phyloP scores from a whole-genome alignment of 495 filamentous ascomycete species.

The Staphylotrichum tortipilum region DNA sequence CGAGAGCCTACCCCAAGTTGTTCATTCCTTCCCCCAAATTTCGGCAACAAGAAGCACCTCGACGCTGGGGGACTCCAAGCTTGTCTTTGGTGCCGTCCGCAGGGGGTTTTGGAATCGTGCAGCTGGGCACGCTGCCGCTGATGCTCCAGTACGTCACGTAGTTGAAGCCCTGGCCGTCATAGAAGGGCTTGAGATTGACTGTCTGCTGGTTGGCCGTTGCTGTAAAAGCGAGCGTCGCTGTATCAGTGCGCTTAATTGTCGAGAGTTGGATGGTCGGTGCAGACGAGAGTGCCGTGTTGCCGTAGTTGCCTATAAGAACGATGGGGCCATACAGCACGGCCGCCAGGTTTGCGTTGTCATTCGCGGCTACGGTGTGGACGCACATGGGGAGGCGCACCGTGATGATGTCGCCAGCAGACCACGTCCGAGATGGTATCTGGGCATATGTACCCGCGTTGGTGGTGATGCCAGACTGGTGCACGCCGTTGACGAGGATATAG shows the following conservation, averaged over 20 bases:
- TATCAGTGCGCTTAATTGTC: neutral
- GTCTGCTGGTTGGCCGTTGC: too few species aligned
- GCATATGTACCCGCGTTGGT: constrained; percentile 23
- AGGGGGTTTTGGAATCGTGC: too few species aligned
- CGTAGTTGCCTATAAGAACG: constrained; percentile 27
- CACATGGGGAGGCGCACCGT: constrained; percentile 26
- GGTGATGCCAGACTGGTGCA: constrained; percentile 4
- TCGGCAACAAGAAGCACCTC: too few species aligned
- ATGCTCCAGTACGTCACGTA: too few species aligned
- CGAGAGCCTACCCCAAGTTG: too few species aligned
- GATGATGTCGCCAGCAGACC: constrained; percentile 27
- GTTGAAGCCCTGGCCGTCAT: too few species aligned
- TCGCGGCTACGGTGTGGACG: constrained; percentile 23
- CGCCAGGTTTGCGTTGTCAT: constrained; percentile 25
- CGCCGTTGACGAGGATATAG: constrained; percentile 25
- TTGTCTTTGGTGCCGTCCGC: too few species aligned
- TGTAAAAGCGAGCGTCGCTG: too few species aligned
- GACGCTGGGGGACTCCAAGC: too few species aligned
- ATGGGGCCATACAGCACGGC: constrained; percentile 29
- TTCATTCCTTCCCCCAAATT: too few species aligned
- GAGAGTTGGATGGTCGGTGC: constrained; percentile 6
- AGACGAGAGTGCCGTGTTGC: neutral
- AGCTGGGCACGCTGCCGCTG: too few species aligned
- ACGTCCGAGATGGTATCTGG: constrained; percentile 19
- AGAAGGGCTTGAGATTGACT: too few species aligned